Evolutionary conservation across 257 asterid genomes (phyloP), one percentile per base, ranked within the genome.

Genomic region (Ehretia macrophylla): DNA sequence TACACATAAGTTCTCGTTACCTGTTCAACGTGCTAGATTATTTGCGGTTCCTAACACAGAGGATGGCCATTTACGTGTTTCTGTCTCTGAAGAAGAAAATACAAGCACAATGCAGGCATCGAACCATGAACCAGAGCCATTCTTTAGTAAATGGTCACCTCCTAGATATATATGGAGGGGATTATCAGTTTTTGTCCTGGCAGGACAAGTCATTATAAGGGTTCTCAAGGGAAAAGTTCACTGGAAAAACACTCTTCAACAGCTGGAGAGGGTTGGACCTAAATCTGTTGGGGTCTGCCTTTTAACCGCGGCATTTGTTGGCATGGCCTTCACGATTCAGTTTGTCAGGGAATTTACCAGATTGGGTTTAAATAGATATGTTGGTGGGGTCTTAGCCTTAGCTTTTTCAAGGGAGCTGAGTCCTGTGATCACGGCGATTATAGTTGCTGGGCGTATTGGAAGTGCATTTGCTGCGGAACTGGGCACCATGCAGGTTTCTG

Each of bases 401-500:
- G 93, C 96, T 17, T 89, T 93, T 57, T 74, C 97, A 48, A 67
- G 97, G 62, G 99, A 93, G 68, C 78, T 93, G 35, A 93, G 99
- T 57, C 99, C 97, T 0, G 99, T 93, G 9, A 84, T 93, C 76
- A 93, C 99, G 45, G 73, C 99, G 20, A 70, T 93, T 44, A 95
- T 93, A 35, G 94, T 89, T 17, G 99, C 99, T 0, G 99, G 97
- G 12, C 91, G 97, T 10, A 85, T 93, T 2, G 99, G 99, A 20
- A 86, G 97, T 59, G 96, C 99, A 56, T 93, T 76, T 65, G 97
- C 99, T 49, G 99, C 99, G 5, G 99, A 93, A 68, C 59, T 93
- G 55, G 99, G 95, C 50, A 93, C 99, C 13, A 93, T 93, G 99
- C 97, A 93, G 77, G 99, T 93, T 23, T 93, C 99, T 4, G 99